Base-by-base conservation (phyloP, 2,329 filamentous ascomycete genomes). In the Aspergillus brasiliensis region DNA sequence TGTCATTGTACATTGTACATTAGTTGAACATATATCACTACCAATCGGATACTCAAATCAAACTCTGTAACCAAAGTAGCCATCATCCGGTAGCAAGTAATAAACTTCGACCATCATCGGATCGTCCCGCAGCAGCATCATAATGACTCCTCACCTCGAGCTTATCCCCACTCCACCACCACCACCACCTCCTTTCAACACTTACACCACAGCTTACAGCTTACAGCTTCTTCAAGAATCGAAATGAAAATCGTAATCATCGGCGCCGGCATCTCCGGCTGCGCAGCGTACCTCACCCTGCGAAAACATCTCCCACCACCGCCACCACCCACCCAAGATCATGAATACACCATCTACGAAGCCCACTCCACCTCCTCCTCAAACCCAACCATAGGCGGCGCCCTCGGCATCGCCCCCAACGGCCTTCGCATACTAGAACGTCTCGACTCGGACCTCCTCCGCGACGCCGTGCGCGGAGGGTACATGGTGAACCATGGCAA, bases 221-320 rank as follows among this genome's bases (percentile, higher is more conserved):
- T n/a, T n/a, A n/a, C n/a, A n/a, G n/a, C n/a, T n/a, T n/a, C n/a
- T n/a, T n/a, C n/a, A 28, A 19, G 5, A 28, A 27, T 21, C 17
- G 64, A 44, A 5, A 79, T 79, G 77, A 78, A 77, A 60, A 77
- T 80, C 38, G 68, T 74, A 21, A 79, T 81, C 13, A 67, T 80
- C 38, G 78, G 78, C n/a, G 78, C 69, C 13, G 78, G 77, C 31
- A 78, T 81, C 59, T 70, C 71, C 51, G 78, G 78, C 25, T 77
- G 76, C 54, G 58, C 74, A 10, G 68, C 68, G 40, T 80, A 80
- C 56, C 70, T 80, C 8, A 70, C 72, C 31, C 66, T 81, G 4
- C 71, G 71, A 53, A 80, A 80, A 56, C 73, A 77, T 53, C 73
- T 81, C 8, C 74, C 71, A 3, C 54, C 62, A 23, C 61, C 66